Evolutionary conservation across 2,329 filamentous ascomycete genomes (phyloP).

Genomic region (Trichoderma citrinoviride): DNA sequence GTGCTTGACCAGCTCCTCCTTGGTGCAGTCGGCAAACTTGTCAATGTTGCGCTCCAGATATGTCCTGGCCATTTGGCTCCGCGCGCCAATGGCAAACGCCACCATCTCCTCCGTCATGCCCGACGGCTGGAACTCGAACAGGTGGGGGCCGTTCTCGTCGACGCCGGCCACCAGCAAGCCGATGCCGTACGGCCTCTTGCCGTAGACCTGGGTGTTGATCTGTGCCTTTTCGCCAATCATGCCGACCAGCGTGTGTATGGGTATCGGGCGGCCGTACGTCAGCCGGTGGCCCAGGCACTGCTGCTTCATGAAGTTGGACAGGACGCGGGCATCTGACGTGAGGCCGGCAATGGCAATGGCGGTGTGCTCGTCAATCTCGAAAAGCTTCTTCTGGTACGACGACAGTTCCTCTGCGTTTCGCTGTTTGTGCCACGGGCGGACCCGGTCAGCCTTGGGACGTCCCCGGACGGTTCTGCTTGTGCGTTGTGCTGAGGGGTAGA

Average conservation of each 20-base stretch:
- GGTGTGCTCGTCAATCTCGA: slow-evolving; percentile 91
- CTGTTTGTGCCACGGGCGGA: slow-evolving; percentile 49
- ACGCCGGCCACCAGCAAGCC: slow-evolving; percentile 90
- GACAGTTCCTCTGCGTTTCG: slow-evolving; percentile 98
- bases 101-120: slow-evolving; percentile 97
- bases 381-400: slow-evolving; percentile 99
- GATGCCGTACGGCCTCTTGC: slow-evolving; percentile 93
- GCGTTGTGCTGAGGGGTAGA: slow-evolving; percentile 13
- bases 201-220: slow-evolving; percentile 96
- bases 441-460: slow-evolving; percentile 6
- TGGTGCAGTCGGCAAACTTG: slow-evolving; percentile 68
- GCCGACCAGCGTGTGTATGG: slow-evolving; percentile 81
- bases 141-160: slow-evolving; percentile 88
- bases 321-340: slow-evolving; percentile 94
- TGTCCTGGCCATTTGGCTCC: slow-evolving; percentile 95
- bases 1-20: slow-evolving; percentile 88
- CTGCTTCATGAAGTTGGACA: slow-evolving; percentile 99
- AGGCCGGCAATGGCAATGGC: slow-evolving; percentile 95
- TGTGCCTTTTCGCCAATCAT: slow-evolving; percentile 96
- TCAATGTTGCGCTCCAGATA: slow-evolving; percentile 94
- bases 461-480: neutral
- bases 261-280: slow-evolving; percentile 92
- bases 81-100: slow-evolving; percentile 91
- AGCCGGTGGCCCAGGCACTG: slow-evolving; percentile 94
- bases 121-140: slow-evolving; percentile 97